A percentile compares a stretch with the other conserved stretches of the same genome.
phyloP scores from a whole-genome alignment of 345 rosid species.

The Cardiospermum halicacabum region DNA sequence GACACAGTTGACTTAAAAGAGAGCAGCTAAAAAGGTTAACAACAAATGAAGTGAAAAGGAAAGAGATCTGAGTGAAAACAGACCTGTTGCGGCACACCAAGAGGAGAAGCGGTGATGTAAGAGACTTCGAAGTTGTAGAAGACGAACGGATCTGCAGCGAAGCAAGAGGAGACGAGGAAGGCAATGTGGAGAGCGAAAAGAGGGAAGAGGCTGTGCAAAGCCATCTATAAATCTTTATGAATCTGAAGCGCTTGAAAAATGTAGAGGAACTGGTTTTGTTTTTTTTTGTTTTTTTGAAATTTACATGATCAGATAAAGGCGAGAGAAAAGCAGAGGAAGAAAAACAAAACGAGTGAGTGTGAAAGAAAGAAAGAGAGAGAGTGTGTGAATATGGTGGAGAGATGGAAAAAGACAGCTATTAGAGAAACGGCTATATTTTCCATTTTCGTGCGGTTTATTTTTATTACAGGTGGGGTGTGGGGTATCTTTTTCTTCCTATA shows the following conservation, averaged over 20 bases:
- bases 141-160: constrained; percentile 73
- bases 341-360: constrained; percentile 13
- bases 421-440: constrained; percentile 28
- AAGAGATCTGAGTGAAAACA: constrained; percentile 33
- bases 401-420: not conserved
- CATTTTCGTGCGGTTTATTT: not conserved
- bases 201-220: constrained; percentile 31
- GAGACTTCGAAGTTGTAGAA: constrained; percentile 71
- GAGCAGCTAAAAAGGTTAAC: constrained; percentile 9
- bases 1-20: constrained; percentile 15
- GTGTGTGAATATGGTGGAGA: constrained; percentile 1
- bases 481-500: too few relatives aligned
- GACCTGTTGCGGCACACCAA: constrained; percentile 94
- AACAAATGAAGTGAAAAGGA: not conserved
- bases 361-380: not conserved
- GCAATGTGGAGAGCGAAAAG: constrained; percentile 52
- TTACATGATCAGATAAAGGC: constrained; percentile 37
- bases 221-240: constrained; percentile 37
- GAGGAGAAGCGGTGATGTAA: constrained; percentile 94
- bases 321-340: not conserved
- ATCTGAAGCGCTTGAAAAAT: constrained; percentile 5
- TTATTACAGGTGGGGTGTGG: not conserved
- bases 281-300: not conserved
- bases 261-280: constrained; percentile 5
- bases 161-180: constrained; percentile 40